Evolutionary conservation across 495 filamentous ascomycete species (phyloP), one percentile per base, ranked within the genome.

Genomic region (Aspergillus sparsus): DNA sequence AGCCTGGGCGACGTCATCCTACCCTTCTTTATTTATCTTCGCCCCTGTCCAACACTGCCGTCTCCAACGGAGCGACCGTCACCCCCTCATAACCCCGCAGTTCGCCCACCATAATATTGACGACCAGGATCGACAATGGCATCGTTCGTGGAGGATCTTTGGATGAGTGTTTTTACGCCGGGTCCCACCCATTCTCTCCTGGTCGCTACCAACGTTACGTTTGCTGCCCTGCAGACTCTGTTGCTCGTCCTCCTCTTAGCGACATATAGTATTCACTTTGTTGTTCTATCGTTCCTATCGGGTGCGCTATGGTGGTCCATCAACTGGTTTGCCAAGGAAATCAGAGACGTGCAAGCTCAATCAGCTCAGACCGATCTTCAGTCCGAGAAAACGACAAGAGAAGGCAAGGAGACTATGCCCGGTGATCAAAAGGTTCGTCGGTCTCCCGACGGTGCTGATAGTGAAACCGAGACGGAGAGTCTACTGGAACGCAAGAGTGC

Each of bases 311-410:
- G 94, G 94, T 89, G 82, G 73, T 84, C 87, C 18, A 96, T 98
- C 74, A 97, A 97, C 76, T 98, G 94, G 94, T 98, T 98, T 68
- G 91, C 92, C 42, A 70, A 72, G 21, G 94, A 98, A 78, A 78
- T 98, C 36, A 80, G 79, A 53, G 75, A 75, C 9, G 86, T 86
- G 44, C 86, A 89, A 66, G 77, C 72, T 18, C 79, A 79, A 55
- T 83, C 92, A 69, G 72, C 77, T 73, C 68, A 71, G 69, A 66
- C 74, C 60, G 65, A 71, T 66, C 68, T 72, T 63, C 66, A 71
- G 36, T 62, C 72, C 45, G 77, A 66, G 39, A 72, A 69, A 62
- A 60, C 62, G 32, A 62, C 62, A 57, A 66, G 66, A 47, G 66
- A 65, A 53, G 62, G 27, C 64, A 69, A 59, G 3, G 8, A 50